Percentiles rank a stretch among this genome's conserved stretches.
Conservation (phyloP, 2,329 filamentous ascomycete genomes). For the Exophiala mesophila region DNA sequence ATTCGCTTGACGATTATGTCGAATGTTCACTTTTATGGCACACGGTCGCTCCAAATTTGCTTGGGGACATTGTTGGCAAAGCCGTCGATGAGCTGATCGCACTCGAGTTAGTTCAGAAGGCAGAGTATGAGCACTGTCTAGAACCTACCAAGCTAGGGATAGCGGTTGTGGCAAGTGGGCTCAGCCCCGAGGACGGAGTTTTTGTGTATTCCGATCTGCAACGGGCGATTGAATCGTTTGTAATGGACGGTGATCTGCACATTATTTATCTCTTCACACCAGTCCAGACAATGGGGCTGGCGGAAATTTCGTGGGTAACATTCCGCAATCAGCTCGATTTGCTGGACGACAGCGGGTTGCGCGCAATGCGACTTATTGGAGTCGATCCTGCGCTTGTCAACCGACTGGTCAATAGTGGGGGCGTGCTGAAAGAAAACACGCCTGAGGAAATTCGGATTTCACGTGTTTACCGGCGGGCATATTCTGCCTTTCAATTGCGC, state of each 20-base stretch:
- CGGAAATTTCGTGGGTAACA: constrained; percentile 64
- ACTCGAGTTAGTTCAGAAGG: constrained; percentile 52
- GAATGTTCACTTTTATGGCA: constrained; percentile 62
- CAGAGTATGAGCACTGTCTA: constrained; percentile 33
- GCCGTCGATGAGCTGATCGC: constrained; percentile 56
- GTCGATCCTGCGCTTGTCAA: constrained; percentile 64
- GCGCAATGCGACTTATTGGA: constrained; percentile 64
- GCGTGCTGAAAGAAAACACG: constrained; percentile 56
- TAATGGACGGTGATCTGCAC: constrained; percentile 78
- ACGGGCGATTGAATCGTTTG: constrained; percentile 64
- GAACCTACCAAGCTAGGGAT: constrained; percentile 61
- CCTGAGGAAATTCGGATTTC: constrained; percentile 56
- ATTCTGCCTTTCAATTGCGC: constrained; percentile 69
- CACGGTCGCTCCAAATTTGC: constrained; percentile 44
- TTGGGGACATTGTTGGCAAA: constrained; percentile 52
- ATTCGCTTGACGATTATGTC: constrained; percentile 64
- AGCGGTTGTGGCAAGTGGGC: constrained; percentile 66
- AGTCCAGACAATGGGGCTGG: constrained; percentile 49
- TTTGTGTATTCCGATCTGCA: constrained; percentile 67
- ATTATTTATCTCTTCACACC: constrained; percentile 74
- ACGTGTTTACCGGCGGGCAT: constrained; percentile 66
- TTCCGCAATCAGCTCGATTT: constrained; percentile 67
- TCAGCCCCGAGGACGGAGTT: constrained; percentile 69
- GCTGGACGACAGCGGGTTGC: constrained; percentile 65
- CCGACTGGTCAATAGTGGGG: constrained; percentile 60